Percentiles rank a stretch among this genome's conserved stretches.
Conservation (phyloP, 768 basidiomycete genomes). For the Rhizopogon salebrosus region DNA sequence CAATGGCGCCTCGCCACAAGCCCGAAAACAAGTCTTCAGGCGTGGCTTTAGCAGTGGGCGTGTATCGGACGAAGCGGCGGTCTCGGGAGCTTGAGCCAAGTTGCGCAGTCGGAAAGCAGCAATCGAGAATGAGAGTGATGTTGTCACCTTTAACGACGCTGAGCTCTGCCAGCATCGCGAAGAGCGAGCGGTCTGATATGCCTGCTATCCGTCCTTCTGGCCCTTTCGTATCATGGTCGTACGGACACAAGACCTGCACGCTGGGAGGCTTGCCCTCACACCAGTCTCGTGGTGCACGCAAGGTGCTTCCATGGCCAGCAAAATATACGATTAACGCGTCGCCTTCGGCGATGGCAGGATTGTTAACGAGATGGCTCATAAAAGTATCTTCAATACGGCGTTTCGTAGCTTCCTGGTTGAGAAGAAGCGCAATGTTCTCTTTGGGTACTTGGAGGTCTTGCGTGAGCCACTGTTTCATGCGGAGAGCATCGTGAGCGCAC, state of each 20-base stretch:
- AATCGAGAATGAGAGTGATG: conserved; percentile 62
- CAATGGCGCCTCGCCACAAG: conserved; percentile 48
- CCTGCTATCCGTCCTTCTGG: conserved; percentile 48
- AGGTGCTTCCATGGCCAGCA: conserved; percentile 65
- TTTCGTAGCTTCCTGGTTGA: conserved; percentile 58
- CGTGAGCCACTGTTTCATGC: conserved; percentile 51
- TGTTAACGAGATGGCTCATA: conserved; percentile 58
- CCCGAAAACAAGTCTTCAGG: conserved; percentile 50
- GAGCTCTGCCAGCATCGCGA: conserved; percentile 56
- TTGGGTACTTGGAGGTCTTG: conserved; percentile 54
- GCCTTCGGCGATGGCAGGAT: conserved; percentile 50
- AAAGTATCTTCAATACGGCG: conserved; percentile 56
- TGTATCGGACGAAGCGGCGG: conserved; percentile 52
- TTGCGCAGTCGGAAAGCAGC: conserved; percentile 48
- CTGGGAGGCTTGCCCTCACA: conserved; percentile 36
- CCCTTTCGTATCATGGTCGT: conserved; percentile 55
- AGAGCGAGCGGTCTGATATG: conserved; percentile 63
- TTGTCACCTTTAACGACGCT: conserved; percentile 58
- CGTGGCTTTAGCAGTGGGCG: conserved; percentile 49
- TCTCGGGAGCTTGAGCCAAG: conserved; percentile 35
- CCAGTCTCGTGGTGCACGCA: conserved; percentile 58
- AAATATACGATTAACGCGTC: conserved; percentile 69
- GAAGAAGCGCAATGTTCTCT: conserved; percentile 50
- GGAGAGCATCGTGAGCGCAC: conserved; percentile 59
- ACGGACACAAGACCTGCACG: conserved; percentile 61